Conservation (phyloP, 2,329 filamentous ascomycete species). For the Colletotrichum plurivorum region DNA sequence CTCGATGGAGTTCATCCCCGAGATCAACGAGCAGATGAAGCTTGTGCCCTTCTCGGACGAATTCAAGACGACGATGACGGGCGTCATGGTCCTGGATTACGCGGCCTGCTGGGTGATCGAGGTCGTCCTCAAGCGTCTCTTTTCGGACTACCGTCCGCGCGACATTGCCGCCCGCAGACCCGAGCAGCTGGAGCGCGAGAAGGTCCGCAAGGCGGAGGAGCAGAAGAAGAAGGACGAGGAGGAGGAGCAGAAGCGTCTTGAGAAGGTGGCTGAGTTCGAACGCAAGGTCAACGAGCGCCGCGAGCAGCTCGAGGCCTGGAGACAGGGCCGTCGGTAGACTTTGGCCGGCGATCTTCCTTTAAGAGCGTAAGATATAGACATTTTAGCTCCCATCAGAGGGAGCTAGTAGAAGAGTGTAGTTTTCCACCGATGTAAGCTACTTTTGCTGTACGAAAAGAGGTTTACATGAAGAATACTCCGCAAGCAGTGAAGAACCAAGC, state of each 20-base stretch:
- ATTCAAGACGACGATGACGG: conserved; percentile 90
- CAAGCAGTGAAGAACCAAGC: too few relatives aligned
- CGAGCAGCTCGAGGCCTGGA: conserved; percentile 63
- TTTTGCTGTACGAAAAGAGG: too few relatives aligned
- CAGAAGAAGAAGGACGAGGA: conserved; percentile 63
- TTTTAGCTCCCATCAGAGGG: too few relatives aligned
- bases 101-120: conserved; percentile 90
- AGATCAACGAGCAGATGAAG: conserved; percentile 93
- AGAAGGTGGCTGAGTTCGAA: conserved; percentile 73
- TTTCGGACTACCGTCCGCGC: conserved; percentile 93
- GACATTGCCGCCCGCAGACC: conserved; percentile 90
- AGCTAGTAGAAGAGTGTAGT: too few relatives aligned
- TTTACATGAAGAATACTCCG: too few relatives aligned
- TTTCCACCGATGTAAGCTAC: too few relatives aligned
- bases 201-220: conserved; percentile 74
- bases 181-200: conserved; percentile 87
- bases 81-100: conserved; percentile 90
- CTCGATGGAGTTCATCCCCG: conserved; percentile 94
- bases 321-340: conserved; percentile 49
- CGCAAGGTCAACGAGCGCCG: conserved; percentile 67
- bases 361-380: too few relatives aligned
- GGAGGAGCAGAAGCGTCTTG: conserved; percentile 66
- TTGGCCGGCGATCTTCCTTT: not conserved
- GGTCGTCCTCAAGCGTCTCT: conserved; percentile 84
- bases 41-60: conserved; percentile 90